These are phyloP conservation scores for Apophysomyces trapeziformis DNA, from an alignment of 371 early-diverging fungal genomes.

Conservation along the genomic window DNA sequence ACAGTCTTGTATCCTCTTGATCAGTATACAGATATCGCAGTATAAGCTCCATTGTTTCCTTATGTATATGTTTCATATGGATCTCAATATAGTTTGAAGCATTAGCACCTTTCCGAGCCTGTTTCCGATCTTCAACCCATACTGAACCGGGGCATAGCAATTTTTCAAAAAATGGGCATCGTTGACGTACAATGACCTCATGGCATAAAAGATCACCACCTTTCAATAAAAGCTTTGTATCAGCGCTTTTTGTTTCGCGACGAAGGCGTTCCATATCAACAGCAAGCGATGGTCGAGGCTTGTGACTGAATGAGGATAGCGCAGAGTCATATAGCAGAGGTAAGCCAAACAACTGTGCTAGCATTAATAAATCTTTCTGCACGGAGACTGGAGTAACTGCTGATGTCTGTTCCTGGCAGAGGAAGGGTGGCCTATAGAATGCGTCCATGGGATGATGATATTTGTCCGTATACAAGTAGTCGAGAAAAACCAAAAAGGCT, in stretches of 20 bases:
- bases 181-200: slow-evolving; percentile 60
- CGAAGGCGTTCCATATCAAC: slow-evolving; percentile 15
- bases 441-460: slow-evolving; percentile 43
- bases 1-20: slow-evolving; percentile 37
- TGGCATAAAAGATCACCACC: slow-evolving; percentile 52
- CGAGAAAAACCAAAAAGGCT: slow-evolving; percentile 33
- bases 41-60: slow-evolving; percentile 50
- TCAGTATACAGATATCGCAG: slow-evolving; percentile 61
- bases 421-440: slow-evolving; percentile 23
- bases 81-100: slow-evolving; percentile 30
- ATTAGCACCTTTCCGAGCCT: background rate
- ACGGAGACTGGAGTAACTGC: slow-evolving; percentile 13
- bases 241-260: slow-evolving; percentile 18
- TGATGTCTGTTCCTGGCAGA: slow-evolving; percentile 13
- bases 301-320: slow-evolving; percentile 30
- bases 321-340: slow-evolving; percentile 31
- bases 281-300: slow-evolving; percentile 28
- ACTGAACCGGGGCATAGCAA: slow-evolving; percentile 54
- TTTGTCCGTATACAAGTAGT: slow-evolving; percentile 42
- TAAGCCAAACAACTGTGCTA: slow-evolving; percentile 35
- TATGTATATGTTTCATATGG: slow-evolving; percentile 51
- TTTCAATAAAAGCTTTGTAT: slow-evolving; percentile 49
- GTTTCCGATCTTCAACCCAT: slow-evolving; percentile 55
- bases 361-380: slow-evolving; percentile 33
- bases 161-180: slow-evolving; percentile 69